These are phyloP conservation scores for Aleurites moluccanus DNA, from an alignment of 441 rosid genomes.

Conservation along the genomic window DNA sequence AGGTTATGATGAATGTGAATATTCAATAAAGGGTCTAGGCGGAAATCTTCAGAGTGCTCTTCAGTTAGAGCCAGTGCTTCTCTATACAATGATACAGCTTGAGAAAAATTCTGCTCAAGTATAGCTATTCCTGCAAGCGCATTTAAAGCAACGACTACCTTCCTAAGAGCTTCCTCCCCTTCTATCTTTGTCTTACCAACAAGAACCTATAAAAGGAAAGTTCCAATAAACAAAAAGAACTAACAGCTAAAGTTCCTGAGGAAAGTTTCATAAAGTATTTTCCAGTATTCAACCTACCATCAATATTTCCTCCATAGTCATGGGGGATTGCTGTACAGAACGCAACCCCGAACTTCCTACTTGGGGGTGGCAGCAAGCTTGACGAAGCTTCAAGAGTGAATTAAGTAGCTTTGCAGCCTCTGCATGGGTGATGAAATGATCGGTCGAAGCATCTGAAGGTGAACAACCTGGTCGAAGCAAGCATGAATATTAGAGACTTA, in stretches of 20 bases:
- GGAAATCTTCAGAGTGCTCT: constrained; percentile 82
- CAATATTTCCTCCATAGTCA: constrained; percentile 95
- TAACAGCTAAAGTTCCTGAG: constrained; percentile 9
- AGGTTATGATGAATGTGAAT: constrained; percentile 95
- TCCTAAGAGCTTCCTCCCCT: constrained; percentile 97
- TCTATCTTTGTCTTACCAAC: constrained; percentile 84
- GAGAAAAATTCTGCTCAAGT: constrained; percentile 61
- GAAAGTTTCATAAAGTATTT: constrained; percentile 11
- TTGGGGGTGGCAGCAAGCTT: constrained; percentile 99
- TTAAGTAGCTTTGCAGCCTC: constrained; percentile 89
- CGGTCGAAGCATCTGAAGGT: constrained; percentile 40
- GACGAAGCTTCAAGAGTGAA: constrained; percentile 98
- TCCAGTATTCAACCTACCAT: constrained; percentile 47
- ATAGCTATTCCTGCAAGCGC: constrained; percentile 94
- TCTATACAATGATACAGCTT: constrained; percentile 71
- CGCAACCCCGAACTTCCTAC: constrained; percentile 97
- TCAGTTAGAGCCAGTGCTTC: constrained; percentile 72
- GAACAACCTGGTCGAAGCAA: constrained; percentile 46
- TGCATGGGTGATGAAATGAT: constrained; percentile 69
- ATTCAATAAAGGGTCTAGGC: constrained; percentile 84
- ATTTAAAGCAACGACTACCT: constrained; percentile 81
- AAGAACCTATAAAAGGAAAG: constrained; percentile 63
- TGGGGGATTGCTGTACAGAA: constrained; percentile 89
- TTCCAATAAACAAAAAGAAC: constrained; percentile 25
- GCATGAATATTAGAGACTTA: constrained; percentile 19